A percentile compares a stretch with the other conserved stretches of the same genome.
phyloP scores from a whole-genome alignment of 1,139 yeast species.

The Scheffersomyces parashehatae region DNA sequence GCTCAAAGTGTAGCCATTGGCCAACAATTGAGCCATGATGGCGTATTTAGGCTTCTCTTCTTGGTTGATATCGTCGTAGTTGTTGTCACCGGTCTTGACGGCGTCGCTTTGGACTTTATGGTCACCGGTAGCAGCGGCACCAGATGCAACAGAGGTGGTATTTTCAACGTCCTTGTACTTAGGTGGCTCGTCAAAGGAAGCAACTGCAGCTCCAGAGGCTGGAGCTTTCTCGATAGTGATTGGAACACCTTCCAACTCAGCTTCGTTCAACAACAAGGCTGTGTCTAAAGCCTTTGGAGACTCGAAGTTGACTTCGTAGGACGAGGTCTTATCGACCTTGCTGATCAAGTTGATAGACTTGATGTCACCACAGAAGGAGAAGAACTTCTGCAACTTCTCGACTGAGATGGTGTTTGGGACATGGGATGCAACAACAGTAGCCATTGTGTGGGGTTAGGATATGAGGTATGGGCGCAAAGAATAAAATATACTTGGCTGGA shows the following conservation, averaged over 20 bases:
- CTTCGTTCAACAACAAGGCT: slow-evolving; percentile 73
- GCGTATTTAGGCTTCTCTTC: slow-evolving; percentile 79
- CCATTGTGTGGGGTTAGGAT: slow-evolving; percentile 19
- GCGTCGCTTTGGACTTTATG: slow-evolving; percentile 23
- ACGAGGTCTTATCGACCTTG: slow-evolving; percentile 27
- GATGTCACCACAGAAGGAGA: slow-evolving; percentile 77
- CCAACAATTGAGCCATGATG: slow-evolving; percentile 72
- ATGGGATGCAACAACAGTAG: slow-evolving; percentile 57
- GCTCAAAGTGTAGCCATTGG: slow-evolving; percentile 68
- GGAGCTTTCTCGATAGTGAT: slow-evolving; percentile 47
- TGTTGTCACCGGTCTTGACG: slow-evolving; percentile 29
- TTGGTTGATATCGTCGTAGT: slow-evolving; percentile 59
- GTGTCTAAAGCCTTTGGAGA: slow-evolving; percentile 66
- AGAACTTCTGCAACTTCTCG: slow-evolving; percentile 64
- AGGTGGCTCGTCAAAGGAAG: slow-evolving; percentile 17
- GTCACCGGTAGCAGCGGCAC: slow-evolving; percentile 15
- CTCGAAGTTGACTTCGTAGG: slow-evolving; percentile 55
- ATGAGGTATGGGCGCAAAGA: background rate
- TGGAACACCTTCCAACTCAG: slow-evolving; percentile 63
- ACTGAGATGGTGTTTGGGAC: slow-evolving; percentile 56
- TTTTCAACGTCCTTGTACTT: slow-evolving; percentile 7
- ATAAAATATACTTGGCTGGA: too few species aligned
- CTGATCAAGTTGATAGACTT: slow-evolving; percentile 39
- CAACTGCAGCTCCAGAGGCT: slow-evolving; percentile 19
- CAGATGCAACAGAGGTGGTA: slow-evolving; percentile 4